These are phyloP conservation scores for Cladosporium sp. DNA, from an alignment of 2,329 filamentous ascomycete genomes.

Conservation along the genomic window DNA sequence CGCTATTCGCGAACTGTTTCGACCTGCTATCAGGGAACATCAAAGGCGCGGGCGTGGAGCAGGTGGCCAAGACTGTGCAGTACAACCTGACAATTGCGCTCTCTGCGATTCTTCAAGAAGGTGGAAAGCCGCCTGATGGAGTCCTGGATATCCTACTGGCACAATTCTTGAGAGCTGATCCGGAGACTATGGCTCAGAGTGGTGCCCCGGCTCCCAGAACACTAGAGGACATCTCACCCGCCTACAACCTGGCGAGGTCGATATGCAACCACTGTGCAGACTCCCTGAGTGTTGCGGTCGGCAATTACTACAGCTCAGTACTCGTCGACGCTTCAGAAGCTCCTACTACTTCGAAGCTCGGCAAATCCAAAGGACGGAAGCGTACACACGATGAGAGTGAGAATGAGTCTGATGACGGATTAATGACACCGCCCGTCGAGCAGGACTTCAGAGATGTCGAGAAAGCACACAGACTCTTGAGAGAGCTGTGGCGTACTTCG, in stretches of 20 bases:
- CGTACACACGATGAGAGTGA: slow-evolving; percentile 35
- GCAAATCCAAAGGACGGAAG: slow-evolving; percentile 42
- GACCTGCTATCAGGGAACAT: slow-evolving; percentile 79
- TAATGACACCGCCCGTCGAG: slow-evolving; percentile 55
- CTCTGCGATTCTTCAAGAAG: slow-evolving; percentile 80
- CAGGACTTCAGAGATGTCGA: slow-evolving; percentile 80
- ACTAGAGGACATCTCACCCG: slow-evolving; percentile 78
- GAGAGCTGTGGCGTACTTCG: slow-evolving; percentile 89
- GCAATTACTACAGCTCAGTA: slow-evolving; percentile 94
- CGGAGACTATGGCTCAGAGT: slow-evolving; percentile 36
- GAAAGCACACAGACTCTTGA: slow-evolving; percentile 82
- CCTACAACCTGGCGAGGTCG: slow-evolving; percentile 93
- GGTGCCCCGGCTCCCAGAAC: slow-evolving; percentile 41
- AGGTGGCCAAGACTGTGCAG: slow-evolving; percentile 87
- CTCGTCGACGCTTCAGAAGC: slow-evolving; percentile 70
- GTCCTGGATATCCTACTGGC: slow-evolving; percentile 91
- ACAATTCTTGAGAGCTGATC: slow-evolving; percentile 85
- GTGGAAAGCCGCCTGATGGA: slow-evolving; percentile 65
- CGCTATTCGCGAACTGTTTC: slow-evolving; percentile 83
- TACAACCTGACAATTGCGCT: slow-evolving; percentile 85
- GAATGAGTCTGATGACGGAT: slow-evolving; percentile 38
- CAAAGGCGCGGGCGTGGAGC: slow-evolving; percentile 68
- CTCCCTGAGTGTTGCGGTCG: slow-evolving; percentile 90
- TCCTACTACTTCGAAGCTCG: slow-evolving; percentile 17
- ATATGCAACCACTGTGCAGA: slow-evolving; percentile 85